Conservation (phyloP, 2,329 filamentous ascomycete species). For the Penicillium sclerotigenum region DNA sequence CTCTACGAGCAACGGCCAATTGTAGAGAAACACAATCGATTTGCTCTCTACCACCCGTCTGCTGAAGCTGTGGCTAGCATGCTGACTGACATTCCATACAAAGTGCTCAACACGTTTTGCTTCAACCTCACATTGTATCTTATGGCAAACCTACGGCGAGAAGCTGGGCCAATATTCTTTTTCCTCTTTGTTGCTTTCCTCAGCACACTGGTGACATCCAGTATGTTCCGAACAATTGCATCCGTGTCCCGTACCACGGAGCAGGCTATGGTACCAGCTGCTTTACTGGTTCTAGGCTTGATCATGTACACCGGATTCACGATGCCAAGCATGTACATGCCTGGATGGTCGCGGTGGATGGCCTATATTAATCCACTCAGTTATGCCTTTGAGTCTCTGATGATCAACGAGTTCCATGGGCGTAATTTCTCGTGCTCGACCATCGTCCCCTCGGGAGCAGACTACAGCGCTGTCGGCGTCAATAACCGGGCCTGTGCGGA, state of each 20-base stretch:
- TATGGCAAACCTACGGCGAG: conserved; percentile 72
- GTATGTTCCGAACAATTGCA: conserved; percentile 75
- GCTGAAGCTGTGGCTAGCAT: conserved; percentile 3
- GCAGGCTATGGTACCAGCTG: conserved; percentile 55
- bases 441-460: conserved; percentile 41
- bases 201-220: conserved; percentile 71
- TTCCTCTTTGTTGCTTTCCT: conserved; percentile 72
- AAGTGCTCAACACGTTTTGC: conserved; percentile 65
- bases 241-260: conserved; percentile 63
- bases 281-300: conserved; percentile 44
- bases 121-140: conserved; percentile 82
- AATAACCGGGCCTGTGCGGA: conserved; percentile 39
- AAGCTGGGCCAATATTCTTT: conserved; percentile 76
- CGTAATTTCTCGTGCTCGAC: conserved; percentile 54
- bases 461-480: conserved; percentile 35
- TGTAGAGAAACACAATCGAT: too few relatives aligned
- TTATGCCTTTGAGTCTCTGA: conserved; percentile 75
- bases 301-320: conserved; percentile 50
- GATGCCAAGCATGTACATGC: conserved; percentile 57
- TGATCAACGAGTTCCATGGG: conserved; percentile 76
- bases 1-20: too few relatives aligned
- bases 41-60: too few relatives aligned
- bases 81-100: conserved; percentile 60
- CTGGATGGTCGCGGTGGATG: conserved; percentile 77
- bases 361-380: conserved; percentile 74